Evolutionary conservation across 305 asterid species (phyloP).

Genomic region (Rubia balearica): DNA sequence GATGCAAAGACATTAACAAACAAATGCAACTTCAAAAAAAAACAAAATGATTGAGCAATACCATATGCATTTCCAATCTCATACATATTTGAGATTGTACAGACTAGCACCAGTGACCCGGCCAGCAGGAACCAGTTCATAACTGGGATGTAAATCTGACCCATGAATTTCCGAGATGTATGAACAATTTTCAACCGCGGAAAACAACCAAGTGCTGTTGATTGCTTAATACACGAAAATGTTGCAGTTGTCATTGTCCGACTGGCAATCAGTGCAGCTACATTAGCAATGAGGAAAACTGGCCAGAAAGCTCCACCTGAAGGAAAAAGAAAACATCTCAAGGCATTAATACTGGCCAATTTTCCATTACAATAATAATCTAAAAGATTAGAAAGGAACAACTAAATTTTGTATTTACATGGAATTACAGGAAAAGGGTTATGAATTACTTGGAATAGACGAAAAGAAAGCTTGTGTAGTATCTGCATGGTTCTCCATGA

Average conservation of each 20-base stretch:
- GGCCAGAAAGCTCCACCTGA: constrained; percentile 99
- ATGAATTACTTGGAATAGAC: constrained; percentile 77
- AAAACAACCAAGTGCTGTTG: constrained; percentile 95
- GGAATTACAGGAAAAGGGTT: constrained; percentile 23
- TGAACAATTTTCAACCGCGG: constrained; percentile 98
- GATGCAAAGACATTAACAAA: background rate
- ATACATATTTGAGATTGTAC: constrained; percentile 85
- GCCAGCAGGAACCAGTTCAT: constrained; percentile 97
- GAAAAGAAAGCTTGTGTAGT: constrained; percentile 97
- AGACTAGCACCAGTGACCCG: constrained; percentile 72
- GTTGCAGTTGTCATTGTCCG: constrained; percentile 98
- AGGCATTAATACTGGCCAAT: constrained; percentile 3
- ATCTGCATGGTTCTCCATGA: constrained; percentile 93
- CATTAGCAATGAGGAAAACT: constrained; percentile 79
- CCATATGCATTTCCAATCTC: constrained; percentile 99
- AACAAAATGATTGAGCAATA: constrained; percentile 23
- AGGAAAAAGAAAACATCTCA: constrained; percentile 24
- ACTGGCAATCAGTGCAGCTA: constrained; percentile 98
- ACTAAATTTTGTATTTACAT: constrained; percentile 36
- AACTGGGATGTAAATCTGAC: constrained; percentile 95
- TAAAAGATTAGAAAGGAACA: constrained; percentile 13
- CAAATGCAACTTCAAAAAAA: background rate
- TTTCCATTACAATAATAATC: background rate
- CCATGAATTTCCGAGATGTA: constrained; percentile 97
- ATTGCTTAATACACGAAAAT: constrained; percentile 93